Conservation (phyloP, 228 moss, liverwort and hornwort genomes). For the Sphagnum fallax region DNA sequence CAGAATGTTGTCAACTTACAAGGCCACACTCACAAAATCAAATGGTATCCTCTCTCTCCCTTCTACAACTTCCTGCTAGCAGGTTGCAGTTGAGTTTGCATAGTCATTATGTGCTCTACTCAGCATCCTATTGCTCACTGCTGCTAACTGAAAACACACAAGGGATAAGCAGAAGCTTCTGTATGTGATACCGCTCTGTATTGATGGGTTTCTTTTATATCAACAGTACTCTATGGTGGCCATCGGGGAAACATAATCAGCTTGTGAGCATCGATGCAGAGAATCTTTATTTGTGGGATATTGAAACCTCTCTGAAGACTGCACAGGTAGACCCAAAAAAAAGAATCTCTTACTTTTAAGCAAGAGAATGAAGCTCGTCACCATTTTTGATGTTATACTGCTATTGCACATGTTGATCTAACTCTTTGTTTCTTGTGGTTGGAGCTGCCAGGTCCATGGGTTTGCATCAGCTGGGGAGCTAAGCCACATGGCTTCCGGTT, state of each 20-base stretch:
- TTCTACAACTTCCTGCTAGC: neutral
- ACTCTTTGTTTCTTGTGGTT: too few relatives aligned
- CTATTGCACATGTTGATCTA: too few relatives aligned
- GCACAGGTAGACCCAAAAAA: constrained; percentile 37
- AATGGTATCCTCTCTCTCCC: constrained; percentile 35
- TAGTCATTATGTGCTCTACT: too few relatives aligned
- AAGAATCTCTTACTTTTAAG: neutral
- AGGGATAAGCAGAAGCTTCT: neutral
- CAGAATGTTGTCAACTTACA: constrained; percentile 49
- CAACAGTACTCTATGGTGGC: constrained; percentile 91
- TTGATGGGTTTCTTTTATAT: neutral
- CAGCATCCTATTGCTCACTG: too few relatives aligned
- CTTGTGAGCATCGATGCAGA: constrained; percentile 69
- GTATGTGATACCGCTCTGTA: neutral
- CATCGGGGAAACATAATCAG: constrained; percentile 67
- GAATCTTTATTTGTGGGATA: constrained; percentile 67
- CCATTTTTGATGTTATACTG: too few relatives aligned
- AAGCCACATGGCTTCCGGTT: constrained; percentile 58
- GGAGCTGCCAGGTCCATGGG: too few relatives aligned
- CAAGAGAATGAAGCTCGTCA: neutral
- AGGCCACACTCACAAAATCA: constrained; percentile 48
- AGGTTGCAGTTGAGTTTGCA: too few relatives aligned
- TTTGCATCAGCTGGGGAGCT: constrained; percentile 44
- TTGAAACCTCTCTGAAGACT: constrained; percentile 37
- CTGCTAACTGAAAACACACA: neutral